Evolutionary conservation across 192 early-diverging fungal species (phyloP), one percentile per base, ranked within the genome.

Genomic region (Coemansia sp.): DNA sequence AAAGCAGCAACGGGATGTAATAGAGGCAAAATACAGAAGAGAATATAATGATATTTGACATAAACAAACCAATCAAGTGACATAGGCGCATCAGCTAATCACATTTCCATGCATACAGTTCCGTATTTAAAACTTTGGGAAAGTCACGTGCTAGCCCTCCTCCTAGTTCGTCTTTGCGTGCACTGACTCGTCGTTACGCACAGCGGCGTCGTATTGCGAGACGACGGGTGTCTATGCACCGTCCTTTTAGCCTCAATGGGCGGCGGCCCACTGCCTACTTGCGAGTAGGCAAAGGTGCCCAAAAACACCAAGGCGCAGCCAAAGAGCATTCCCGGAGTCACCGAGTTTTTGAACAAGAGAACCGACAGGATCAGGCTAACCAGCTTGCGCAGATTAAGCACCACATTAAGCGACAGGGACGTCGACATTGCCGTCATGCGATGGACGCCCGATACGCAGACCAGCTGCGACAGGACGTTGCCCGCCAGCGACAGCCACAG

Each of bases 371-470:
- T 60, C 34, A 96, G 71, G 20, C 90, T 92, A 11, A 91, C 88
- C 37, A 93, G 89, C 72, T 96, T 96, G 23, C 94, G 88, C 20
- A 96, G 66, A 50, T 90, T 93, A 14, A 96, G 82, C 8, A 96
- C 89, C 10, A 96, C 84, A 65, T 94, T 96, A 25, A 95, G 75
- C 0, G 94, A 93, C 6, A 96, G 79, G 11, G 92, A 88, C 16
- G 91, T 80, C 3, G 91, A 87, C 69, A 94, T 76, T 1, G 92
- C 86, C 3, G 88, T 90, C 69, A 96, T 73, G 25, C 87, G 83
- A 53, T 94, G 91, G 0, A 96, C 94, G 6, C 92, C 94, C 33
- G 92, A 88, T 5, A 94, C 91, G 61, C 94, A 96, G 41, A 94
- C 84, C 79, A 91, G 91, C 91, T 96, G 94, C 34, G 93, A 94